A percentile compares a stretch with the other conserved stretches of the same genome.
phyloP scores from a whole-genome alignment of 1,139 yeast species.

The Suhomyces wounanorum region DNA sequence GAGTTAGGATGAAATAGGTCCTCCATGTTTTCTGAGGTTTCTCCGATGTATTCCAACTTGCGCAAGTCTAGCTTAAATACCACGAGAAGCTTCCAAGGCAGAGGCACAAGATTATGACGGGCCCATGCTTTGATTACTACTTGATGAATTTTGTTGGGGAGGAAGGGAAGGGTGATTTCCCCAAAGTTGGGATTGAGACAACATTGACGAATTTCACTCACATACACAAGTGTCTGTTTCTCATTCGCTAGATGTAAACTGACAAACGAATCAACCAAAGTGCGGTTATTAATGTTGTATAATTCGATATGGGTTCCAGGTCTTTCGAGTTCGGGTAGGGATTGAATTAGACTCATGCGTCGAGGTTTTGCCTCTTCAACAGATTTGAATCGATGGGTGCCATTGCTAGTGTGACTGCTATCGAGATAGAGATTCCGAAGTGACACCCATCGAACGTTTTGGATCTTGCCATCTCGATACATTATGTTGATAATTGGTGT shows the following conservation, averaged over 20 bases:
- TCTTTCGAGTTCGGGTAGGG: slow-evolving; percentile 15
- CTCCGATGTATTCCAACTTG: slow-evolving; percentile 20
- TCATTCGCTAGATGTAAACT: slow-evolving; percentile 25
- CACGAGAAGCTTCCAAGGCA: slow-evolving; percentile 27
- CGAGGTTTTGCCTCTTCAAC: slow-evolving; percentile 8
- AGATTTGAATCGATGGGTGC: slow-evolving; percentile 2
- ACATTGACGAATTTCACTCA: slow-evolving; percentile 35
- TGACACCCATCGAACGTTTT: slow-evolving; percentile 18
- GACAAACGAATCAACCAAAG: slow-evolving; percentile 31
- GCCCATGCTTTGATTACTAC: slow-evolving; percentile 32
- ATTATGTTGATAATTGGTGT: background rate
- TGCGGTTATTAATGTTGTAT: slow-evolving; percentile 14
- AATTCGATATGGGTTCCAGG: slow-evolving; percentile 17
- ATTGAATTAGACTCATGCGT: slow-evolving; percentile 15
- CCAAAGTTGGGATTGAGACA: slow-evolving; percentile 36
- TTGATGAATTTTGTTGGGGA: slow-evolving; percentile 12
- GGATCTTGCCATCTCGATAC: slow-evolving; percentile 15
- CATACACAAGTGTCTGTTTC: slow-evolving; percentile 26
- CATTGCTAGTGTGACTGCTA: background rate
- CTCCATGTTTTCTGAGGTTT: slow-evolving; percentile 16
- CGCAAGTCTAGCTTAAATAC: slow-evolving; percentile 24
- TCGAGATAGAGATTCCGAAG: slow-evolving; percentile 20
- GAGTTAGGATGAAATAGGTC: slow-evolving; percentile 28
- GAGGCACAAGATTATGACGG: slow-evolving; percentile 7
- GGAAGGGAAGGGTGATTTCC: slow-evolving; percentile 28